These are phyloP conservation scores for Pyrenopolyporus hunteri DNA, from an alignment of 495 filamentous ascomycete genomes.

Conservation along the genomic window DNA sequence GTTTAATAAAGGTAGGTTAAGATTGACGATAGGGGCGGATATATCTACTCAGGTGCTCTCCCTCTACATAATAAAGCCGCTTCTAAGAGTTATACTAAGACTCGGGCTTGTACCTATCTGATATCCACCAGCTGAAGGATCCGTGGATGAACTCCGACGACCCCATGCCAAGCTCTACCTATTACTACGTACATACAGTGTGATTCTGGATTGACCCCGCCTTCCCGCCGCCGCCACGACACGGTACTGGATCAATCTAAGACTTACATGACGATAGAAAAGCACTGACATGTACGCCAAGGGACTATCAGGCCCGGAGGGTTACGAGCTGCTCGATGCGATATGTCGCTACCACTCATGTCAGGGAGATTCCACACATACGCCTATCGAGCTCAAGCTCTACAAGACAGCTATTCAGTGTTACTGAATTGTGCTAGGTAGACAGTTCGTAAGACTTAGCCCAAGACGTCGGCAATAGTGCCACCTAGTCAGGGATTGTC, in stretches of 20 bases:
- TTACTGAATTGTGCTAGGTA: background rate
- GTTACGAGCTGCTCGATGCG: constrained; percentile 1
- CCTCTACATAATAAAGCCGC: background rate
- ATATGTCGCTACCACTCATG: background rate
- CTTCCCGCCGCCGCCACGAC: constrained; percentile 28
- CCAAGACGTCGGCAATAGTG: constrained; percentile 9
- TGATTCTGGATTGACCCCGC: constrained; percentile 26
- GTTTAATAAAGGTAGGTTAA: constrained; percentile 11
- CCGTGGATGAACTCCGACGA: constrained; percentile 30
- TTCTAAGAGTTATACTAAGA: constrained; percentile 13
- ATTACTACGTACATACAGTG: constrained; percentile 22
- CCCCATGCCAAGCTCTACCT: constrained; percentile 30
- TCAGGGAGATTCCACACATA: constrained; percentile 11
- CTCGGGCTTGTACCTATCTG: constrained; percentile 17
- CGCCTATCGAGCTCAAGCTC: background rate
- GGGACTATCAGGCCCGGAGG: constrained; percentile 6
- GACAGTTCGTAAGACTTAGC: constrained; percentile 2
- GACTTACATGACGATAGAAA: constrained; percentile 27
- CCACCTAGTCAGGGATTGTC: background rate
- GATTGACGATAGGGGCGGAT: constrained; percentile 25
- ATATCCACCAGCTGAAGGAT: constrained; percentile 32
- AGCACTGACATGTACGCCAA: constrained; percentile 34
- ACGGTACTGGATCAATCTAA: constrained; percentile 38
- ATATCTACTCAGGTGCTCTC: constrained; percentile 3
- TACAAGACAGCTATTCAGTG: constrained; percentile 3